A percentile compares a stretch with the other conserved stretches of the same genome.
These are phyloP conservation scores for Pseudomonodictys pantanalensis DNA, from an alignment of 495 filamentous ascomycete genomes.

Conservation along the genomic window DNA sequence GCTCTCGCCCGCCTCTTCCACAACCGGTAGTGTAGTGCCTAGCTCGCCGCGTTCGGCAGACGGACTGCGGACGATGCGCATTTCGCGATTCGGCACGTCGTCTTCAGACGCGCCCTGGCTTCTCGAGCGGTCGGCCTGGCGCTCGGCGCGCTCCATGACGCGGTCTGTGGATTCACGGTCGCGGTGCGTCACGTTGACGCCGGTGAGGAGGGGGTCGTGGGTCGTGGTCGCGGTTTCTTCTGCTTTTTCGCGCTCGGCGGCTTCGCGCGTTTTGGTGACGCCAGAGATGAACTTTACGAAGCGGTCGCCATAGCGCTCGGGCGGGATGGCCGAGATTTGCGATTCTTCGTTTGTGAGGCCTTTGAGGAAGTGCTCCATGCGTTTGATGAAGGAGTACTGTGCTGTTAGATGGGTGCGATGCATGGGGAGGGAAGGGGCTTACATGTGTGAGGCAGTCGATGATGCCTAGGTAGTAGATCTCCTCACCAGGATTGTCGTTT, in stretches of 20 bases:
- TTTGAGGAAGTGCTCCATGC: constrained; percentile 89
- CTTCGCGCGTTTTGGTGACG: constrained; percentile 80
- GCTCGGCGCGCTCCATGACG: constrained; percentile 54
- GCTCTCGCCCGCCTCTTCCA: constrained; percentile 86
- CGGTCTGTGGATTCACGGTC: constrained; percentile 50
- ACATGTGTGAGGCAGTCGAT: constrained; percentile 97
- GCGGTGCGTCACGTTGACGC: constrained; percentile 45
- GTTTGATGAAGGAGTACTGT: constrained; percentile 84
- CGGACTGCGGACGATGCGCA: constrained; percentile 53
- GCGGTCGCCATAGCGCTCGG: constrained; percentile 85
- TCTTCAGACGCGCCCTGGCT: constrained; percentile 53
- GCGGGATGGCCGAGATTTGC: constrained; percentile 91
- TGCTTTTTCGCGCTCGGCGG: constrained; percentile 61
- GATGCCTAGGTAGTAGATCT: constrained; percentile 96
- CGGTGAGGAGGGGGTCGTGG: constrained; percentile 36
- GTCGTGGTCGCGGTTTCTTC: constrained; percentile 28
- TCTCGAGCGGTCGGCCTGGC: constrained; percentile 45
- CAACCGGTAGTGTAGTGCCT: constrained; percentile 77
- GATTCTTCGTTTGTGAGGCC: constrained; percentile 74
- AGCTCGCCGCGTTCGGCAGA: constrained; percentile 55
- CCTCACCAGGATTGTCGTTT: constrained; percentile 76
- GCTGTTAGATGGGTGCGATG: neutral
- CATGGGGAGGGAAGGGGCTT: constrained; percentile 44
- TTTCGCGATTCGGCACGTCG: constrained; percentile 49
- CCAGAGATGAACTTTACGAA: constrained; percentile 90